phyloP scores from a whole-genome alignment of 805 yeast genomes.

The Hanseniaspora jakobsenii region DNA sequence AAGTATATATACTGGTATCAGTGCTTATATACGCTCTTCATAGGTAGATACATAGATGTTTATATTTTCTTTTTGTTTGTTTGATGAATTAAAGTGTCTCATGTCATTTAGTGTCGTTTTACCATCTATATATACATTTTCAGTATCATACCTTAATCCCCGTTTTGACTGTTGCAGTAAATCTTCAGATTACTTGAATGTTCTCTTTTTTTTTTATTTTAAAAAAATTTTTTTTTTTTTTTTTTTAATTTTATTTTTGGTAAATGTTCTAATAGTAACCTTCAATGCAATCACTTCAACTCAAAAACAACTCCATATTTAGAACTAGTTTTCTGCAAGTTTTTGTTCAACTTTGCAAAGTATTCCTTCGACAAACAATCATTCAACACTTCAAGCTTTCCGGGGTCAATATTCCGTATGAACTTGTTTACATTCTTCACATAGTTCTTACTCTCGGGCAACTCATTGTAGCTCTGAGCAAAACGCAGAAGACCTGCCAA shows the following conservation, averaged over 20 bases:
- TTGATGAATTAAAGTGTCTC: no score
- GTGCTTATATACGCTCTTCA: no score
- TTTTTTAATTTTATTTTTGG: background rate
- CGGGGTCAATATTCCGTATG: background rate
- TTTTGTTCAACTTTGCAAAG: conserved; percentile 4
- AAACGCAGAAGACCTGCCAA: conserved; percentile 8
- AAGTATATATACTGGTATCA: no score
- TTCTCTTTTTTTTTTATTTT: background rate
- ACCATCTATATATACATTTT: no score
- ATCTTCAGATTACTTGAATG: background rate
- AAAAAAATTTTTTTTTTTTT: no score
- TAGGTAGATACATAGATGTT: no score
- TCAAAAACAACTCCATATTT: conserved; percentile 2
- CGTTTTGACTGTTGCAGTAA: no score
- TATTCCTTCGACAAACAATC: background rate
- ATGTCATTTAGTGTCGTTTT: no score
- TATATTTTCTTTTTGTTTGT: no score
- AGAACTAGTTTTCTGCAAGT: conserved; percentile 1
- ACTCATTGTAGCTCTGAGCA: conserved; percentile 8
- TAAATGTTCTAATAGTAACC: no score
- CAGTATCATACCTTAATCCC: no score
- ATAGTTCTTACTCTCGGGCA: conserved; percentile 11
- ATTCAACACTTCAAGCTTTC: background rate
- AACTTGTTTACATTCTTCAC: conserved; percentile 7
- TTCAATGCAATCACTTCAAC: no score